These are phyloP conservation scores for Salix koriyanagi DNA, from an alignment of 345 rosid species.

Conservation along the genomic window DNA sequence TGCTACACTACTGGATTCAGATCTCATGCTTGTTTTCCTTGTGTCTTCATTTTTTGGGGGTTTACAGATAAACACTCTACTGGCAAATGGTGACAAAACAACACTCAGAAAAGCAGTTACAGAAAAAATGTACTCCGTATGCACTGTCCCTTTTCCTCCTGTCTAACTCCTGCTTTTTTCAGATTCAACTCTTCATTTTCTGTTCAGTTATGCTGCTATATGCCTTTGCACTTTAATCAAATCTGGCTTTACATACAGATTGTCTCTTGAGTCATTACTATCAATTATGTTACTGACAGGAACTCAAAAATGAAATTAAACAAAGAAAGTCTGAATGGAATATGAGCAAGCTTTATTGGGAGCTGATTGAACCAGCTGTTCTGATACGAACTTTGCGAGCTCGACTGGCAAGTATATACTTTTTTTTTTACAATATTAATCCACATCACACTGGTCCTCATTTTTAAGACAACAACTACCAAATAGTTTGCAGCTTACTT, in stretches of 20 bases:
- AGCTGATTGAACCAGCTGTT: conserved; percentile 77
- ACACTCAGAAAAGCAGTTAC: conserved; percentile 70
- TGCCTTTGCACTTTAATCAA: neutral
- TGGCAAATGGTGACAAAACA: conserved; percentile 80
- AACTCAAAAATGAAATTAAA: conserved; percentile 81
- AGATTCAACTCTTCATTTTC: neutral
- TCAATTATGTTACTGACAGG: conserved; percentile 35
- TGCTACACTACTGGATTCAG: neutral
- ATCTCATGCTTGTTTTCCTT: conserved; percentile 6
- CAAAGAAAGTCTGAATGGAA: conserved; percentile 74
- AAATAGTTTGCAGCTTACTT: neutral
- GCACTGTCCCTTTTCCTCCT: conserved; percentile 26
- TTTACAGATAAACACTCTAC: conserved; percentile 57
- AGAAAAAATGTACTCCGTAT: conserved; percentile 90
- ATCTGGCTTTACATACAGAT: neutral
- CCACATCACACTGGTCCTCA: neutral
- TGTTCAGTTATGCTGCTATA: neutral
- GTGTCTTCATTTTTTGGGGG: conserved; percentile 12
- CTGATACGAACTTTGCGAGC: conserved; percentile 86
- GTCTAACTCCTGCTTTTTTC: neutral
- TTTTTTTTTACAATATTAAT: conserved; percentile 6
- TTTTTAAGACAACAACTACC: neutral
- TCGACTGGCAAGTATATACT: conserved; percentile 61
- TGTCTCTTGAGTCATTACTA: conserved; percentile 1
- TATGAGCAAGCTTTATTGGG: conserved; percentile 57